Evolutionary conservation across 768 basidiomycete genomes (phyloP).

Genomic region (Asterophora parasitica): DNA sequence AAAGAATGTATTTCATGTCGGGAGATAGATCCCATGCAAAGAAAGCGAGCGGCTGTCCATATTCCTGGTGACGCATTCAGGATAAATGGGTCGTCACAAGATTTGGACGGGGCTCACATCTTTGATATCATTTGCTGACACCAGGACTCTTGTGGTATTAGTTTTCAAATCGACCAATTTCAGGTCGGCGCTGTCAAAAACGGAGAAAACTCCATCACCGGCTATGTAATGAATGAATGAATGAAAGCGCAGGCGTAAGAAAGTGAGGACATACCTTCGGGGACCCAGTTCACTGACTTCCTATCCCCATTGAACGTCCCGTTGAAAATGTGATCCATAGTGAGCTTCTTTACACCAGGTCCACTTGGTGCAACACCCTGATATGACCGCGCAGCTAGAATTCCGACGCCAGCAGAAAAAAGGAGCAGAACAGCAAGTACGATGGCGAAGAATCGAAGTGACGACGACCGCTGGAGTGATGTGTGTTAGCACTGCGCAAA

Average conservation of each 20-base stretch:
- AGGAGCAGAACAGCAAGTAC: conserved; percentile 52
- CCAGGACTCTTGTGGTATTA: conserved; percentile 60
- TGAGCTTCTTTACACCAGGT: conserved; percentile 60
- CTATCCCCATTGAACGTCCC: conserved; percentile 66
- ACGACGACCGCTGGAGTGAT: conserved; percentile 38
- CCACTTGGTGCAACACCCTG: conserved; percentile 46
- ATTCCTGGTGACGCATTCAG: conserved; percentile 36
- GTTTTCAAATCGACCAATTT: conserved; percentile 77
- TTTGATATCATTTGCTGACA: conserved; percentile 52
- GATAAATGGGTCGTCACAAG: neutral
- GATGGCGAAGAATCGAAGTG: conserved; percentile 59
- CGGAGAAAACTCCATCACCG: conserved; percentile 89
- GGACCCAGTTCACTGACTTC: conserved; percentile 73
- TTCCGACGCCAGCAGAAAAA: conserved; percentile 65
- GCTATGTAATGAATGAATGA: conserved; percentile 39
- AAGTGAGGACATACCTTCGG: conserved; percentile 62
- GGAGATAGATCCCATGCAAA: conserved; percentile 78
- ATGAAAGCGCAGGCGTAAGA: neutral
- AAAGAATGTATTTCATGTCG: conserved; percentile 85
- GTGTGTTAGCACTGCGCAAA: neutral
- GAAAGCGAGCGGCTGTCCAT: conserved; percentile 47
- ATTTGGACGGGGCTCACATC: conserved; percentile 43
- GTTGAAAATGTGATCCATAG: conserved; percentile 90
- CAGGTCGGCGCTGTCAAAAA: conserved; percentile 57
- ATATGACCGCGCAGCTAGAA: conserved; percentile 75